Percentiles rank a stretch among this genome's conserved stretches.
phyloP scores from a whole-genome alignment of 2,329 filamentous ascomycete species.

The Sporothrix luriei region DNA sequence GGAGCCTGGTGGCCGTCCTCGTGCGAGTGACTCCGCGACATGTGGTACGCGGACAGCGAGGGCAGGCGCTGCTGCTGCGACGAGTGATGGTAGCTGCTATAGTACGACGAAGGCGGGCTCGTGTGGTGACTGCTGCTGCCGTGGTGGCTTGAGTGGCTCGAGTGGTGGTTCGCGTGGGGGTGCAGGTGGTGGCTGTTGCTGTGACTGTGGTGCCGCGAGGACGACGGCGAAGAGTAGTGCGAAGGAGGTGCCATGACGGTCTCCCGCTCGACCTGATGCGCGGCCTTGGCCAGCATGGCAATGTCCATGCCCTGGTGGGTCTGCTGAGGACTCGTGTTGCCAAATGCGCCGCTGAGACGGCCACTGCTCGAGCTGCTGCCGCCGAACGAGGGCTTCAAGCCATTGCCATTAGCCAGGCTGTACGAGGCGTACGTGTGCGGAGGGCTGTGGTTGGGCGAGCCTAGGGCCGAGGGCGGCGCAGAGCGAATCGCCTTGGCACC shows the following conservation, averaged over 20 bases:
- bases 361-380: constrained; percentile 44
- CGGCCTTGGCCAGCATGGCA: constrained; percentile 62
- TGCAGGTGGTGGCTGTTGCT: constrained; percentile 49
- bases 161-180: constrained; percentile 29
- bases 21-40: constrained; percentile 85
- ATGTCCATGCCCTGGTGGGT: constrained; percentile 55
- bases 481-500: constrained; percentile 81
- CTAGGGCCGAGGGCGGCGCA: constrained; percentile 81
- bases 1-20: constrained; percentile 57
- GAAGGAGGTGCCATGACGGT: constrained; percentile 48
- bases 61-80: constrained; percentile 67
- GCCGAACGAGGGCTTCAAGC: constrained; percentile 53
- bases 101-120: constrained; percentile 48
- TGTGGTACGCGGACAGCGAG: constrained; percentile 84
- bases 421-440: constrained; percentile 83
- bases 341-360: constrained; percentile 24
- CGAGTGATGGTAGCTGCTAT: constrained; percentile 50
- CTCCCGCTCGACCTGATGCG: constrained; percentile 65
- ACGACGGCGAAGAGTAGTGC: constrained; percentile 49
- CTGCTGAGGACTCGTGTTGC: constrained; percentile 40
- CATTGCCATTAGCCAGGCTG: constrained; percentile 53
- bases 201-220: constrained; percentile 52
- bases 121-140: constrained; percentile 32
- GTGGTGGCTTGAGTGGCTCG: constrained; percentile 11
- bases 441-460: constrained; percentile 93